Evolutionary conservation across 805 yeast genomes (phyloP).

Genomic region (Ogataea minuta): DNA sequence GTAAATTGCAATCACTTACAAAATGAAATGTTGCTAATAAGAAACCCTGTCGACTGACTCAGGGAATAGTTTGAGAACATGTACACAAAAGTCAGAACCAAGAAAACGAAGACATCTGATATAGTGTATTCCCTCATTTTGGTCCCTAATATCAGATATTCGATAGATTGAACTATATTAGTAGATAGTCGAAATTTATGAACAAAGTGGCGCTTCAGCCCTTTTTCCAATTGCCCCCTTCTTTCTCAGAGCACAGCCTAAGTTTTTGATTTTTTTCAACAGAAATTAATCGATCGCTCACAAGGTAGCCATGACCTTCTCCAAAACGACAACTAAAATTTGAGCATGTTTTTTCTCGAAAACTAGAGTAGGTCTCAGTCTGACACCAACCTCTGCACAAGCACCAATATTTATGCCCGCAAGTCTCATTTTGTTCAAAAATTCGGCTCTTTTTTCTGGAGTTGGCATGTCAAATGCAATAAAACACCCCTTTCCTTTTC

Average conservation of each 20-base stretch:
- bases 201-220: conserved; percentile 9
- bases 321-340: conserved; percentile 48
- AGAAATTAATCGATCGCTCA: conserved; percentile 11
- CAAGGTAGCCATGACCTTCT: conserved; percentile 34
- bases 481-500: conserved; percentile 72
- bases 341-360: conserved; percentile 83
- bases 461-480: conserved; percentile 74
- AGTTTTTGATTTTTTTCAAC: background rate
- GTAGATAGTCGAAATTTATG: background rate
- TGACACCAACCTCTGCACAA: conserved; percentile 74
- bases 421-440: conserved; percentile 56
- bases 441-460: conserved; percentile 55
- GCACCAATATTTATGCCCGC: conserved; percentile 82
- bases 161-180: background rate
- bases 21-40: conserved; percentile 19
- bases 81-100: conserved; percentile 22
- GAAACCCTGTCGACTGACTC: conserved; percentile 18
- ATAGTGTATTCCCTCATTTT: conserved; percentile 32
- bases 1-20: conserved; percentile 15
- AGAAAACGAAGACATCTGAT: conserved; percentile 29
- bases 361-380: conserved; percentile 77
- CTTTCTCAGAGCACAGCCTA: conserved; percentile 1
- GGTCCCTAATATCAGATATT: background rate
- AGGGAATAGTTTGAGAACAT: conserved; percentile 29
- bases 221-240: conserved; percentile 4